phyloP scores from a whole-genome alignment of 345 rosid species.

The rapeseed (Brassica napus) region DNA sequence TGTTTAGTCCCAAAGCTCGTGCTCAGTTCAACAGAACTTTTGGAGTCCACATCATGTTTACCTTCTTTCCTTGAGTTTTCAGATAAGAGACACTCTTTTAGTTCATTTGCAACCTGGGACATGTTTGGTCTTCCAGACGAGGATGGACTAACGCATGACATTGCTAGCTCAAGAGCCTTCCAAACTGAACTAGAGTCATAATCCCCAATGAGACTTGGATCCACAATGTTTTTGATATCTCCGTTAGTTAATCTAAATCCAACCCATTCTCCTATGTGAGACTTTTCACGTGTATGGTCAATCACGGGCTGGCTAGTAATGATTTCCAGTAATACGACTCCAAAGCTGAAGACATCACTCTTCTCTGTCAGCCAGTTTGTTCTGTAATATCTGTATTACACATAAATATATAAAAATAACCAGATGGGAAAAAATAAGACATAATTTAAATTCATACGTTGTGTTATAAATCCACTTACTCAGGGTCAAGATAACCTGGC shows the following conservation, averaged over 20 bases:
- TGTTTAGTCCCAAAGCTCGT: not conserved
- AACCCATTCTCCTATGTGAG: not conserved
- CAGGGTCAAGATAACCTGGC: not conserved
- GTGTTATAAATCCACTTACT: not conserved
- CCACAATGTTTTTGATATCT: not conserved
- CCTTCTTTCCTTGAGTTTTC: not conserved
- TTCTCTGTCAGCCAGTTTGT: not conserved
- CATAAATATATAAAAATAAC: not conserved
- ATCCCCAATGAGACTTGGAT: not conserved
- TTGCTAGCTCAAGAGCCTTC: conserved; percentile 1
- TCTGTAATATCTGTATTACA: not conserved
- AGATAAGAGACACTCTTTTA: not conserved
- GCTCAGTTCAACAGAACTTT: not conserved
- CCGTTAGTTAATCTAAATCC: not conserved
- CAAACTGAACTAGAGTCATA: not conserved
- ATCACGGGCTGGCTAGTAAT: not conserved
- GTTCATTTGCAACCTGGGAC: not conserved
- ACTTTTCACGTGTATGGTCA: not conserved
- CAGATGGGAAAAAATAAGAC: too few species aligned
- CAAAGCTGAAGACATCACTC: not conserved
- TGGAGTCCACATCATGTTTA: not conserved
- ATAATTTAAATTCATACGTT: not conserved
- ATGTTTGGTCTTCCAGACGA: not conserved
- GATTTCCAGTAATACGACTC: not conserved
- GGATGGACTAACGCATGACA: not conserved